Evolutionary conservation across 345 rosid species (phyloP).

Genomic region (Bretschneidera sinensis): DNA sequence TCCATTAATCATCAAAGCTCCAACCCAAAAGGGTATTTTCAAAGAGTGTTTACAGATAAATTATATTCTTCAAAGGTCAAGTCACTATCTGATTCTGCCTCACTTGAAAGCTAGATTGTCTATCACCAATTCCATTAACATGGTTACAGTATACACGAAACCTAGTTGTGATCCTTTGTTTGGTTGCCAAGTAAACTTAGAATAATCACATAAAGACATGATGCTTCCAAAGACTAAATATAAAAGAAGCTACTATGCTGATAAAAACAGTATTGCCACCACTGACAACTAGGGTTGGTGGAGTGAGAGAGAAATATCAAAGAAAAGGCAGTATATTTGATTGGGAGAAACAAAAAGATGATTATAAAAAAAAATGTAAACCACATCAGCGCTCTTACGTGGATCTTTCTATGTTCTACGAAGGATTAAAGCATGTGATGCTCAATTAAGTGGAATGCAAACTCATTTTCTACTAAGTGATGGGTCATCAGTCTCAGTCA

Average conservation of each 20-base stretch:
- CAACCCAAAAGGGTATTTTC: too few relatives aligned
- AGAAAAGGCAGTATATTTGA: constrained; percentile 19
- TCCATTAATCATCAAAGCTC: too few relatives aligned
- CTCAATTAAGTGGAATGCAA: constrained; percentile 49
- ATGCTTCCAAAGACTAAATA: constrained; percentile 25
- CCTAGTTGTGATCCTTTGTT: constrained; percentile 17
- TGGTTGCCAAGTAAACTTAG: constrained; percentile 13
- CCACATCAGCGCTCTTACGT: not conserved
- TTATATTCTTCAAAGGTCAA: too few relatives aligned
- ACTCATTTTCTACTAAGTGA: constrained; percentile 44
- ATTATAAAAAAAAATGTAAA: constrained; percentile 9
- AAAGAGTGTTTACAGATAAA: too few relatives aligned
- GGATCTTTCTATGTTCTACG: constrained; percentile 24
- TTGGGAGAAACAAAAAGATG: constrained; percentile 28
- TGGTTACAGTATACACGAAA: too few relatives aligned
- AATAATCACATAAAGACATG: constrained; percentile 17
- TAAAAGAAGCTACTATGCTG: constrained; percentile 19
- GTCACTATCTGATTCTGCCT: not conserved
- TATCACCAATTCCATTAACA: too few relatives aligned
- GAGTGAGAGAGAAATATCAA: constrained; percentile 31
- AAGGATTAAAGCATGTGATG: constrained; percentile 39
- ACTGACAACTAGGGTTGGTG: constrained; percentile 32
- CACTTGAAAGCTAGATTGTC: not conserved
- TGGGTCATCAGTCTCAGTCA: constrained; percentile 27
- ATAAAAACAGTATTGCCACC: constrained; percentile 34